A percentile compares a stretch with the other conserved stretches of the same genome.
Evolutionary conservation across 106 monocot species (phyloP).

Genomic region (Apostasia ramifera): DNA sequence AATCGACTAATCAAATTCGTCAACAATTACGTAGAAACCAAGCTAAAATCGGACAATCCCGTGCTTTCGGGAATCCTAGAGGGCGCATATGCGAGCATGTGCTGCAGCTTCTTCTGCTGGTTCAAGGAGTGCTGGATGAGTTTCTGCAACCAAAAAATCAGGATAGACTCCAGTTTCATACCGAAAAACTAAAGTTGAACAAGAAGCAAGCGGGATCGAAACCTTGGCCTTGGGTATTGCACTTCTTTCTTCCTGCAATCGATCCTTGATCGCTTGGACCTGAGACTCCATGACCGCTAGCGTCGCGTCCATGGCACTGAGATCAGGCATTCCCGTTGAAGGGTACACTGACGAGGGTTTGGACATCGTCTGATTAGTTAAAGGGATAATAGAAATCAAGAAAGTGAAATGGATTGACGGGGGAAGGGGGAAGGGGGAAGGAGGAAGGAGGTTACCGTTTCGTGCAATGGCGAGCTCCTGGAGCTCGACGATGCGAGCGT

Average conservation of each 20-base stretch:
- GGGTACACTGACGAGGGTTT: constrained; percentile 52
- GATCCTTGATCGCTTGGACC: constrained; percentile 54
- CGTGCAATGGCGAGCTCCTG: constrained; percentile 85
- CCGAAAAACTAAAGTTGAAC: not conserved
- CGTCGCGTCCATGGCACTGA: constrained; percentile 52
- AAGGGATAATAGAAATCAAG: not conserved
- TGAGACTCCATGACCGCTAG: constrained; percentile 75
- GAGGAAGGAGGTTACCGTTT: constrained; percentile 46
- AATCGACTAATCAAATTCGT: not conserved
- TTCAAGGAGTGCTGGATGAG: constrained; percentile 49
- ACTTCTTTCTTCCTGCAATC: constrained; percentile 64
- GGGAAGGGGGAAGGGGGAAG: not conserved
- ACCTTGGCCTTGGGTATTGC: constrained; percentile 91
- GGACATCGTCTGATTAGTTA: not conserved
- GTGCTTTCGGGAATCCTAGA: constrained; percentile 27
- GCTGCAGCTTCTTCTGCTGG: constrained; percentile 75
- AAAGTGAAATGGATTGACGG: not conserved
- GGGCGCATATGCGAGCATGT: constrained; percentile 69
- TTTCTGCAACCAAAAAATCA: constrained; percentile 28
- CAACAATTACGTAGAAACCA: constrained; percentile 24
- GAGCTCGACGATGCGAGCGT: constrained; percentile 56
- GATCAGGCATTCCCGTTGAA: constrained; percentile 44
- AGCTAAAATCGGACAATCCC: constrained; percentile 11
- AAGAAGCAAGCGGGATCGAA: not conserved
- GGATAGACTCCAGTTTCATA: not conserved